Percentiles rank a stretch among this genome's conserved stretches.
Conservation (phyloP, 768 basidiomycete species). For the Butyriboletus loyo region DNA sequence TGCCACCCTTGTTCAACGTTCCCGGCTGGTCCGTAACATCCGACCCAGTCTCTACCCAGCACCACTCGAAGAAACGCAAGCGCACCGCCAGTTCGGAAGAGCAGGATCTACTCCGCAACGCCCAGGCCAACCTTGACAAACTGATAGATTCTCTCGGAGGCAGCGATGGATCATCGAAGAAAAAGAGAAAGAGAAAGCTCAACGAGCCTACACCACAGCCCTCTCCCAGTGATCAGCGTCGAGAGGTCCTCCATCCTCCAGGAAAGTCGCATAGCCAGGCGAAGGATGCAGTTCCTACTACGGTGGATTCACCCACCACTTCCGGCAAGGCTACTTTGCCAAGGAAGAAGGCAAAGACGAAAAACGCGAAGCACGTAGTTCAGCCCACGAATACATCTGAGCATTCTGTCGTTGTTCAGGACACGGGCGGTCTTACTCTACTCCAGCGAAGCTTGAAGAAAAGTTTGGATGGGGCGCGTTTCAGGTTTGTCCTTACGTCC, state of each 20-base stretch:
- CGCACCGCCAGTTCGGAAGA: conserved; percentile 43
- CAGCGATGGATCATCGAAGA: conserved; percentile 20
- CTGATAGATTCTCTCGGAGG: conserved; percentile 48
- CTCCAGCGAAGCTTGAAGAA: conserved; percentile 78
- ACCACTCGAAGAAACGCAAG: conserved; percentile 45
- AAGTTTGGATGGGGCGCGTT: conserved; percentile 82
- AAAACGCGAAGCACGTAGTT: conserved; percentile 16
- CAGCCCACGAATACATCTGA: conserved; percentile 21
- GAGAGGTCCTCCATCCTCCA: background rate
- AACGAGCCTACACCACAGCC: conserved; percentile 2
- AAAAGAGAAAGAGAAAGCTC: conserved; percentile 14
- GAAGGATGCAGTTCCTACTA: conserved; percentile 9
- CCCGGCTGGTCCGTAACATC: conserved; percentile 64
- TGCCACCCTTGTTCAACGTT: conserved; percentile 54
- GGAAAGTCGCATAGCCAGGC: background rate
- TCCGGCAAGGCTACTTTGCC: background rate
- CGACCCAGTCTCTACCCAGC: conserved; percentile 37
- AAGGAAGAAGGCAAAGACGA: conserved; percentile 20
- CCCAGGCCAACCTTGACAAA: conserved; percentile 58
- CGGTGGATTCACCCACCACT: conserved; percentile 8
- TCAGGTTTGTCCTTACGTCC: conserved; percentile 49
- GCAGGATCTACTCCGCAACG: conserved; percentile 35
- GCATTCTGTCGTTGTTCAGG: conserved; percentile 9
- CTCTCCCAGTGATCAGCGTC: conserved; percentile 6
- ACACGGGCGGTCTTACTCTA: conserved; percentile 48